Base-by-base conservation (phyloP, 2,329 filamentous ascomycete species). In the Chaetothyriales sp. region DNA sequence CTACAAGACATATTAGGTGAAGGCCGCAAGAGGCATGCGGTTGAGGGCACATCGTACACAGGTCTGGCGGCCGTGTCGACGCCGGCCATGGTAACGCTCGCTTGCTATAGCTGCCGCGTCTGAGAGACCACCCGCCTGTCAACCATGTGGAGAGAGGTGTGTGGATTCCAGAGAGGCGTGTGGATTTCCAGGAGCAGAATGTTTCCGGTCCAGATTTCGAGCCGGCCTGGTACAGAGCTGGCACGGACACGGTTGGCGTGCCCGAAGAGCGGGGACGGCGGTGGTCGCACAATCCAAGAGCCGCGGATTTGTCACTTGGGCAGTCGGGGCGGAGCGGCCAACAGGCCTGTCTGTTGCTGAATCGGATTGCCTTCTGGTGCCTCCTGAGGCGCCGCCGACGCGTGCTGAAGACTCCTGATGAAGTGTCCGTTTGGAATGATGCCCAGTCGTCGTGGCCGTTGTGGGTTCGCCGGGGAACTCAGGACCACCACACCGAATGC, bases 1-100 rank as follows among this genome's bases (percentile, higher is more conserved):
- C 70, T 72, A 55, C 25, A 48, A 54, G 2, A 43, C 33, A 19
- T 28, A 48, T 56, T 47, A 59, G 51, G 22, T 25, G 22, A 25
- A 25, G 22, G 22, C 6, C 22, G 22, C 22, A 25, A 25, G 22
- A 25, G 22, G 22, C 22, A 25, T 43, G 43, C n/a, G 18, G 28
- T 44, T 8, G 19, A n/a, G 33, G 20, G 7, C 18, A 44, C 46
- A 53, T 52, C 28, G 10, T 50, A 61, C 59, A 56, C 57, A 20
- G 52, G 54, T 51, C 59, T 52, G 22, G 51, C 37, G 25, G 48
- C 45, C 48, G 49, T 33, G 33, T 61, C 59, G 15, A 60, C 47
- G 43, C 56, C 50, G 15, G 59, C 58, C 59, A 61, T 61, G 18
- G 10, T 44, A 20, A 37, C 28, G n/a, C 45, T 18, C 46, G 18